Evolutionary conservation across 306 rosid genomes (phyloP).

Genomic region (Sechiopsis laciniata): DNA sequence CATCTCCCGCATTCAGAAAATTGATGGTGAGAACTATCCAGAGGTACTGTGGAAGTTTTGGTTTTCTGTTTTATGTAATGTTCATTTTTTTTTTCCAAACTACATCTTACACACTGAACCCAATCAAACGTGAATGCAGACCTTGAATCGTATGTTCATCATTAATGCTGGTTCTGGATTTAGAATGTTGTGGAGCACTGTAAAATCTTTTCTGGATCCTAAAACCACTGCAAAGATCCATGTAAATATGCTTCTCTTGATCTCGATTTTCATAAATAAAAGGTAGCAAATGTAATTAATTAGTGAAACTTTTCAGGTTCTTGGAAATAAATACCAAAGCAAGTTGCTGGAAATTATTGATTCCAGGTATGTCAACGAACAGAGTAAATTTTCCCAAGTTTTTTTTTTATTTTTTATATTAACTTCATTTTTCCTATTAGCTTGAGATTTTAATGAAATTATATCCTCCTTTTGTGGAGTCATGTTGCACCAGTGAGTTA

Average conservation of each 20-base stretch:
- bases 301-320: conserved; percentile 52
- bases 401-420: no score
- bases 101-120: not conserved
- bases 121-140: conserved; percentile 41
- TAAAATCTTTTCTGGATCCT: conserved; percentile 87
- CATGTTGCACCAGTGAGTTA: conserved; percentile 55
- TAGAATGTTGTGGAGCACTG: conserved; percentile 88
- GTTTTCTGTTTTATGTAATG: not conserved
- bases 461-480: not conserved
- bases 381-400: not conserved
- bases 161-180: conserved; percentile 97
- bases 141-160: conserved; percentile 94
- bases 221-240: conserved; percentile 82
- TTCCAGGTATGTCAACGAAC: conserved; percentile 49
- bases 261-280: conserved; percentile 25
- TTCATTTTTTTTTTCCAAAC: conserved; percentile 6
- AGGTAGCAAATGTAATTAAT: conserved; percentile 17
- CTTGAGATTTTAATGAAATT: not conserved
- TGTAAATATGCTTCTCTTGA: conserved; percentile 38
- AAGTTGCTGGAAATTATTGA: conserved; percentile 88
- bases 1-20: conserved; percentile 58
- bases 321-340: conserved; percentile 75
- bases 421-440: not conserved
- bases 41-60: conserved; percentile 45
- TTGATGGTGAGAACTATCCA: conserved; percentile 85